These are phyloP conservation scores for Naganishia albida DNA, from an alignment of 1,284 basidiomycete genomes.

Conservation along the genomic window DNA sequence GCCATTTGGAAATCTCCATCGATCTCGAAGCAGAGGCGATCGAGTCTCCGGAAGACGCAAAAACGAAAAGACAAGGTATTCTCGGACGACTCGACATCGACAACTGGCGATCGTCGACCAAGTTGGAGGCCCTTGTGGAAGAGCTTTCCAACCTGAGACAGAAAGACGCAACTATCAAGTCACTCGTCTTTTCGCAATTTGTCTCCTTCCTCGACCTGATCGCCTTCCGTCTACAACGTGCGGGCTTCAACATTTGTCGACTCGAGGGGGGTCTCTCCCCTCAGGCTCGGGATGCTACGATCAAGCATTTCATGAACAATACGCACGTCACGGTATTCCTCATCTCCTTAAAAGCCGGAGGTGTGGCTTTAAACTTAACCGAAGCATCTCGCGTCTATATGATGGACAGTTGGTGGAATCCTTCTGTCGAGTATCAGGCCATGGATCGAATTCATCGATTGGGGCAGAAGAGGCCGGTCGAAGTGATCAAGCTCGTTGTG, in stretches of 20 bases:
- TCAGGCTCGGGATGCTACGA: slow-evolving; percentile 90
- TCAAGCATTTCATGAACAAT: slow-evolving; percentile 93
- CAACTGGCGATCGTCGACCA: slow-evolving; percentile 89
- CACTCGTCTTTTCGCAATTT: slow-evolving; percentile 70
- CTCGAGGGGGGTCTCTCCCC: slow-evolving; percentile 97
- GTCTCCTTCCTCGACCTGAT: slow-evolving; percentile 48
- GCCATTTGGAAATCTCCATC: slow-evolving; percentile 88
- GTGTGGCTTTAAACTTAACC: slow-evolving; percentile 85
- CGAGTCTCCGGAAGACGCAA: slow-evolving; percentile 71
- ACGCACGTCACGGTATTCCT: slow-evolving; percentile 95
- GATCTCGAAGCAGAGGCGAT: slow-evolving; percentile 91
- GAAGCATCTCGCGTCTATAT: slow-evolving; percentile 82
- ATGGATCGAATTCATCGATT: slow-evolving; percentile 86
- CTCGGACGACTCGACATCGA: slow-evolving; percentile 75
- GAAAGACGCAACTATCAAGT: slow-evolving; percentile 91
- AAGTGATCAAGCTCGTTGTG: slow-evolving; percentile 89
- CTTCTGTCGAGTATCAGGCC: slow-evolving; percentile 53
- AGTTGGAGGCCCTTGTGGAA: slow-evolving; percentile 95
- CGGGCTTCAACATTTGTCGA: slow-evolving; percentile 87
- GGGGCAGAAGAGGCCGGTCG: slow-evolving; percentile 87
- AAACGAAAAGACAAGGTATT: slow-evolving; percentile 80
- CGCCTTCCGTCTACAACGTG: slow-evolving; percentile 71
- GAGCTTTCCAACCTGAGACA: slow-evolving; percentile 81
- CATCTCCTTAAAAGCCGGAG: slow-evolving; percentile 90
- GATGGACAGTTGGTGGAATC: slow-evolving; percentile 93